Conservation (phyloP, 352 stramenopile species). For the Saprolegnia parasitica region DNA sequence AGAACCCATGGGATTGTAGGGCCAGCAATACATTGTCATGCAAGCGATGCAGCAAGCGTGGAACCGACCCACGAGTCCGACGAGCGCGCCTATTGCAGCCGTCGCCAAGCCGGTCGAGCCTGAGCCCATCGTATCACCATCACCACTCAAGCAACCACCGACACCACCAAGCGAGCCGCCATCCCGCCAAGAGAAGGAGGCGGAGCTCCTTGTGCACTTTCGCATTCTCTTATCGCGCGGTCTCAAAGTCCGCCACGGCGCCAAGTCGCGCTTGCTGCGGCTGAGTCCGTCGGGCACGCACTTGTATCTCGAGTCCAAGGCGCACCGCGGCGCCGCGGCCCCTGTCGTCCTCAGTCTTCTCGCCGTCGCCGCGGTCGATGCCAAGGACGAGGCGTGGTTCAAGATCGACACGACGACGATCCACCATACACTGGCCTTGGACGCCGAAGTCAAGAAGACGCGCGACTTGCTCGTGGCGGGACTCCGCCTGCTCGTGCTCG, state of each 20-base stretch:
- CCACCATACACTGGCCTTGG: conserved; percentile 55
- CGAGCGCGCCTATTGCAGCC: neutral
- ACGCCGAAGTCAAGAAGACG: conserved; percentile 59
- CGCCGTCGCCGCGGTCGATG: neutral
- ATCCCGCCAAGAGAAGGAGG: conserved; percentile 27
- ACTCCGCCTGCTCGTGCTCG: conserved; percentile 50
- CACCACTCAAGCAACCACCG: neutral
- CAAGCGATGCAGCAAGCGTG: conserved; percentile 62
- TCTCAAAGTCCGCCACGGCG: conserved; percentile 16
- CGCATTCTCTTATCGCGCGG: conserved; percentile 23
- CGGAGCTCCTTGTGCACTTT: conserved; percentile 25
- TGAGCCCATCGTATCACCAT: neutral
- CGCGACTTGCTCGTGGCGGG: conserved; percentile 63
- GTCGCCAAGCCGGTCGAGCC: neutral
- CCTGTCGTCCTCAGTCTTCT: conserved; percentile 21
- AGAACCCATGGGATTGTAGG: too few relatives aligned
- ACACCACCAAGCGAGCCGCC: neutral
- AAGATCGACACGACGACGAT: conserved; percentile 56
- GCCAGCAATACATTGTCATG: conserved; percentile 56
- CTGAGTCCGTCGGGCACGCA: conserved; percentile 18
- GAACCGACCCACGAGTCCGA: conserved; percentile 20
- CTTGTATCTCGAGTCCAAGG: conserved; percentile 28
- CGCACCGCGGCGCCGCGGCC: neutral
- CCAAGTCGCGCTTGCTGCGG: conserved; percentile 25
- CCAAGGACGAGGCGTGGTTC: conserved; percentile 30